Evolutionary conservation across 306 rosid genomes (phyloP), one percentile per base, ranked within the genome.

Genomic region (Oemleria cerasiformis): DNA sequence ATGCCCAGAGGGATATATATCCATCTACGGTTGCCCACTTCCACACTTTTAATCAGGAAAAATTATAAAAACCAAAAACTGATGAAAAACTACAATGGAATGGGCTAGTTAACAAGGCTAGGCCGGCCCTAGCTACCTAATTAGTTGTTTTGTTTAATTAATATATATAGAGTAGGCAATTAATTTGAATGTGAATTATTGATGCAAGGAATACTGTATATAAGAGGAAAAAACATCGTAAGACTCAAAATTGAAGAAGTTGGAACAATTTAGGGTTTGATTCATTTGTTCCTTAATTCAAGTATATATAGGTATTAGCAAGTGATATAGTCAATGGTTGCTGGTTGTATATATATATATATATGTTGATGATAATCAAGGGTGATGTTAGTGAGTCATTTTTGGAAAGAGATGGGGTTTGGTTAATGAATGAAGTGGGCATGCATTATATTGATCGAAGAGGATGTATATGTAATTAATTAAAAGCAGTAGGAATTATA

Each of bases 401-500:
- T 53, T 70, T 70, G 30, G 63, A 64, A 64, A 54, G 47, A 38
- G 25, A 44, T 54, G 17, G 56, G 61, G 11, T 50, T 50, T 80
- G 60, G 53, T 21, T 38, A 70, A 80, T 25, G 30, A 25, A 25
- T 25, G 30, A 25, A 25, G 2, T n/a, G n/a, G 2, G 30, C 2
- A 2, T 1, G 30, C 30, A 25, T 25, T 25, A n/a, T 25, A 25
- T 25, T 9, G 16, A 45, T 50, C 60, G 15, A 65, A 54, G 65
- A 4, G 41, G 65, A 71, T 13, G 23, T 14, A n/a, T n/a, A n/a
- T n/a, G n/a, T n/a, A n/a, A n/a, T n/a, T n/a, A 45, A 25, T 25
- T 38, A 49, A 65, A 58, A 19, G n/a, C 48, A 49, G 59, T 8
- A 65, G 20, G 60, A 2, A 25, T 1, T 25, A 25, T 25, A 2